phyloP scores from a whole-genome alignment of 169 alveolate genomes.

The Eimeria brunetti region DNA sequence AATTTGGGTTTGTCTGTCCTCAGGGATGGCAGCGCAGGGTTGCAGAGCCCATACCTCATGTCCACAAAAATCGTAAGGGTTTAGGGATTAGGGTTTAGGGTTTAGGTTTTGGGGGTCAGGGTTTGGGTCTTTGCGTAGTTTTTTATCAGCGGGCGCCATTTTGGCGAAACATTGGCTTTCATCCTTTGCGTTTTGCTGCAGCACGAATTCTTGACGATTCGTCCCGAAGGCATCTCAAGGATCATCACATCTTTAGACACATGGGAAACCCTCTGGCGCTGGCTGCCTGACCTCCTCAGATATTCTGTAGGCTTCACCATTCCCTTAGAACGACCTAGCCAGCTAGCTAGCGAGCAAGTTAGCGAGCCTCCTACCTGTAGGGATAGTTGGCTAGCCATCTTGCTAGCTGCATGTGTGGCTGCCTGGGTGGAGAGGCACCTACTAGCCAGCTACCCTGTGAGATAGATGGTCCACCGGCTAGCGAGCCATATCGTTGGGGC shows the following conservation, averaged over 20 bases:
- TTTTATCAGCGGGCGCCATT: background rate
- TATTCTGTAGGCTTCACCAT: constrained; percentile 15
- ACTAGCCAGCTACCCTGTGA: background rate
- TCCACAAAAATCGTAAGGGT: constrained; percentile 50
- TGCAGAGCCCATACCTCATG: constrained; percentile 68
- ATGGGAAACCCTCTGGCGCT: constrained; percentile 56
- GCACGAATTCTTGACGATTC: constrained; percentile 54
- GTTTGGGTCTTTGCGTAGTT: background rate
- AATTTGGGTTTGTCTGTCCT: background rate
- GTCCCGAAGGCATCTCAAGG: constrained; percentile 35
- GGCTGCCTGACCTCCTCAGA: constrained; percentile 48
- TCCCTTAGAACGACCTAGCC: constrained; percentile 1
- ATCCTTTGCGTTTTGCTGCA: constrained; percentile 8
- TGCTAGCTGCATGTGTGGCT: background rate
- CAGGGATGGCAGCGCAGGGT: constrained; percentile 46
- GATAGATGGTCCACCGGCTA: background rate
- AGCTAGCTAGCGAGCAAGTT: background rate
- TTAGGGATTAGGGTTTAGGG: background rate
- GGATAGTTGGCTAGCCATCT: background rate
- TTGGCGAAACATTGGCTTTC: background rate
- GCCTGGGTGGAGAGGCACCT: background rate
- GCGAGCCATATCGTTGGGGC: background rate
- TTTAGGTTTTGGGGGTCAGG: background rate
- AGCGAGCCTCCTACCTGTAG: background rate
- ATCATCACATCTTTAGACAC: constrained; percentile 28